Conservation (phyloP, 2,329 filamentous ascomycete genomes). For the Botrytis hyacinthi region DNA sequence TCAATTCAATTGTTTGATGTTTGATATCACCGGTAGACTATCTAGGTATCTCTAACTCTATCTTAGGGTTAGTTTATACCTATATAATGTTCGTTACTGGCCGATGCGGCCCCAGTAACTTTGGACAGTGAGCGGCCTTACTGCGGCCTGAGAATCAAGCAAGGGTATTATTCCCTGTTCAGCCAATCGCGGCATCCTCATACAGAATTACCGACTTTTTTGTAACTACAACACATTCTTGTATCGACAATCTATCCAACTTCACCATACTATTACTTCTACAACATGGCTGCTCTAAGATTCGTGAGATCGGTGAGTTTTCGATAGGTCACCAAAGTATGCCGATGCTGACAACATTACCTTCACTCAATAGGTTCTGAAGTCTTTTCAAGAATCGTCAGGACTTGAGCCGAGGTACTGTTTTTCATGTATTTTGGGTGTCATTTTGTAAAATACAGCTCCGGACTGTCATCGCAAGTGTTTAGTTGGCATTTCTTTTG, state of each 20-base stretch:
- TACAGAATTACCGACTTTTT: background rate
- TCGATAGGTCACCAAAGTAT: background rate
- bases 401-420: slow-evolving; percentile 82
- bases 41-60: background rate
- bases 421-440: slow-evolving; percentile 2
- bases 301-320: slow-evolving; percentile 62
- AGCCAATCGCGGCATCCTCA: background rate
- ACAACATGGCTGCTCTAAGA: slow-evolving; percentile 52
- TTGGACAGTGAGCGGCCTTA: background rate
- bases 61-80: too few species aligned
- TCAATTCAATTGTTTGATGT: background rate
- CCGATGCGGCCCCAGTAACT: background rate
- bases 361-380: slow-evolving; percentile 65
- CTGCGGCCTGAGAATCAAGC: background rate
- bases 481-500: background rate
- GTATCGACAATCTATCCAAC: slow-evolving; percentile 12
- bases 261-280: slow-evolving; percentile 3
- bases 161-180: background rate
- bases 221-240: background rate
- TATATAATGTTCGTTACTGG: background rate
- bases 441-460: background rate
- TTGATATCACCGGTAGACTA: background rate
- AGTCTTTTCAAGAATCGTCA: slow-evolving; percentile 73
- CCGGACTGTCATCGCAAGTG: background rate
- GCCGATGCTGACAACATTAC: slow-evolving; percentile 24